Evolutionary conservation across 1,284 basidiomycete species (phyloP).

Genomic region (Trametes hirsuta): DNA sequence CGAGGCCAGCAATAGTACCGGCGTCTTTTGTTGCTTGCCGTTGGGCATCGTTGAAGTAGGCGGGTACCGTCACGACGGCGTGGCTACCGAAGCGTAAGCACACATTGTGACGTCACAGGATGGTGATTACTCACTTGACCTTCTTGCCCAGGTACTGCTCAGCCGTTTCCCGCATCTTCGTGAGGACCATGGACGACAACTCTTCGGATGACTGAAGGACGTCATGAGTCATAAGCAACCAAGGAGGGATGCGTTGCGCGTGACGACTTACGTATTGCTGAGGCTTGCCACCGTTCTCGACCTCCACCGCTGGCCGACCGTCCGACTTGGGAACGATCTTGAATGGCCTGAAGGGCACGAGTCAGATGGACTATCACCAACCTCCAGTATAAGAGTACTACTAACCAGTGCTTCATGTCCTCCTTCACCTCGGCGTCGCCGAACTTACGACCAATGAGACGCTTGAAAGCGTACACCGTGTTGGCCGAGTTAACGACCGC

Average conservation of each 20-base stretch:
- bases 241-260: background rate
- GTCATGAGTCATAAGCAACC: background rate
- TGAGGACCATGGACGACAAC: conserved; percentile 84
- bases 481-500: conserved; percentile 96
- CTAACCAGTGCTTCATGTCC: conserved; percentile 72
- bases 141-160: conserved; percentile 91
- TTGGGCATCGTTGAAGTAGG: conserved; percentile 99
- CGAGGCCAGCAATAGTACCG: conserved; percentile 95
- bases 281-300: conserved; percentile 76
- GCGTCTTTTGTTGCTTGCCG: conserved; percentile 98
- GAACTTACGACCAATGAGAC: conserved; percentile 94
- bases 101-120: background rate
- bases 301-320: conserved; percentile 75
- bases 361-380: background rate
- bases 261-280: conserved; percentile 62
- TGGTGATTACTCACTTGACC: conserved; percentile 75
- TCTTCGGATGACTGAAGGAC: conserved; percentile 71
- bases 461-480: conserved; percentile 96
- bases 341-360: conserved; percentile 64
- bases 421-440: conserved; percentile 92
- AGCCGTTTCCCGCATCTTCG: conserved; percentile 96
- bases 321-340: conserved; percentile 76
- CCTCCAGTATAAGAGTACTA: background rate
- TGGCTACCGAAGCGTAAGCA: conserved; percentile 46
- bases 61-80: conserved; percentile 93